A percentile compares a stretch with the other conserved stretches of the same genome.
phyloP scores from a whole-genome alignment of 164 flowering plant genomes.

The Dillenia turbinata region DNA sequence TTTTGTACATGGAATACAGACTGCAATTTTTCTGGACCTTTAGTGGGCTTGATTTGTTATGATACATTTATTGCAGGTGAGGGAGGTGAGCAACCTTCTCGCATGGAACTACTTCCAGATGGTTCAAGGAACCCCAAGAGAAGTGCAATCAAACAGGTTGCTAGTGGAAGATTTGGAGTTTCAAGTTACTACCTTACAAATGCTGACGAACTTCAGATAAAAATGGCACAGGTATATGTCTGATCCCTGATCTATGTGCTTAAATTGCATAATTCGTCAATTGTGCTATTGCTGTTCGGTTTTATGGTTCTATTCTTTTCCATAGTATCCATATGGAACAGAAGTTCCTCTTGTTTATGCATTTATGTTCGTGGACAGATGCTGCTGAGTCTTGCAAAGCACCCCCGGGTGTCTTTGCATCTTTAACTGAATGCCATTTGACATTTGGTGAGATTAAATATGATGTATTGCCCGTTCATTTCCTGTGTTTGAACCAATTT shows the following conservation, averaged over 20 bases:
- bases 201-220: conserved; percentile 95
- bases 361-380: conserved; percentile 65
- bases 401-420: conserved; percentile 64
- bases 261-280: not conserved
- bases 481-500: conserved; percentile 3
- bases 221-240: conserved; percentile 95
- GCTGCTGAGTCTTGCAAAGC: conserved; percentile 63
- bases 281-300: not conserved
- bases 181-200: conserved; percentile 94
- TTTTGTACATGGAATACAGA: too few relatives aligned
- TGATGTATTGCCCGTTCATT: conserved; percentile 18
- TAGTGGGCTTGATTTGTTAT: not conserved
- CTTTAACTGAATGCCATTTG: conserved; percentile 52
- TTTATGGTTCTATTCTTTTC: conserved; percentile 11
- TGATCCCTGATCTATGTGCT: not conserved
- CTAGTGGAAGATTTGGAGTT: conserved; percentile 99
- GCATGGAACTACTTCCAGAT: conserved; percentile 90
- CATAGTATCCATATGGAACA: conserved; percentile 29
- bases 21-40: too few relatives aligned
- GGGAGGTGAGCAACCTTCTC: conserved; percentile 99
- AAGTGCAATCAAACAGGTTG: conserved; percentile 98
- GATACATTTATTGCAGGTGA: conserved; percentile 52
- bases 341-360: conserved; percentile 51
- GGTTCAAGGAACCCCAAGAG: conserved; percentile 96
- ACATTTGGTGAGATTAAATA: conserved; percentile 52